Evolutionary conservation across 2,329 filamentous ascomycete genomes (phyloP).

Genomic region (Pseudopyrenochaeta lycopersici): DNA sequence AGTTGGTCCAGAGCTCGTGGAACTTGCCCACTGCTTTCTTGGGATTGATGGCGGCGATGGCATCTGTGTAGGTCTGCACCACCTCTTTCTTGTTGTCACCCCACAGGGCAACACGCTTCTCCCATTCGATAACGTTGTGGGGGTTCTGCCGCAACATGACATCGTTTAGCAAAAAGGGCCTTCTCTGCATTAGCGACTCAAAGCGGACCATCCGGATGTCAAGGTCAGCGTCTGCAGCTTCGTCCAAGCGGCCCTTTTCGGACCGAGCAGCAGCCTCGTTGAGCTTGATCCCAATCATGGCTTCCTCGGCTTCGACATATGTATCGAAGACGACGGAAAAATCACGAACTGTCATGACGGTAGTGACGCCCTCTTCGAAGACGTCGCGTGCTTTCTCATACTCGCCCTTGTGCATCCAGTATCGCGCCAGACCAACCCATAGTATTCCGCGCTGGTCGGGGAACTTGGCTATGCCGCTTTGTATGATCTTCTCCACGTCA

Average conservation of each 20-base stretch:
- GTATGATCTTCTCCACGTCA: constrained; percentile 89
- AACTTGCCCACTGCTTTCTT: constrained; percentile 95
- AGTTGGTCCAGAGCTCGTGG: constrained; percentile 94
- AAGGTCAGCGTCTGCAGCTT: constrained; percentile 89
- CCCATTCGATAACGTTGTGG: constrained; percentile 95
- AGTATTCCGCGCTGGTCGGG: constrained; percentile 93
- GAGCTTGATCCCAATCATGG: constrained; percentile 90
- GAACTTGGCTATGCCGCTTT: constrained; percentile 89
- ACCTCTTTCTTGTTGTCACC: constrained; percentile 90
- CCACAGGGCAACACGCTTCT: constrained; percentile 95
- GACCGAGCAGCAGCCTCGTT: constrained; percentile 82
- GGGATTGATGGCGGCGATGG: constrained; percentile 90
- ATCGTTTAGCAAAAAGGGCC: constrained; percentile 95
- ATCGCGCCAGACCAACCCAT: constrained; percentile 93
- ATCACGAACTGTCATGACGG: constrained; percentile 97
- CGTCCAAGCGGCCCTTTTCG: constrained; percentile 79
- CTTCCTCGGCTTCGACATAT: constrained; percentile 96
- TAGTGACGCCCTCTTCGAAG: constrained; percentile 95
- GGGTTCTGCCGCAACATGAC: constrained; percentile 95
- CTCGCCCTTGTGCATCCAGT: constrained; percentile 92
- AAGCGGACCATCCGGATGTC: constrained; percentile 98
- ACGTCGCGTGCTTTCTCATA: constrained; percentile 93
- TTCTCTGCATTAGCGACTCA: constrained; percentile 95
- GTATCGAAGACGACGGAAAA: constrained; percentile 97
- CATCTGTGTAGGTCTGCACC: constrained; percentile 92